Evolutionary conservation across 75 land plant genomes (phyloP), one percentile per base, ranked within the genome.

Genomic region (Pinus albicaulis): DNA sequence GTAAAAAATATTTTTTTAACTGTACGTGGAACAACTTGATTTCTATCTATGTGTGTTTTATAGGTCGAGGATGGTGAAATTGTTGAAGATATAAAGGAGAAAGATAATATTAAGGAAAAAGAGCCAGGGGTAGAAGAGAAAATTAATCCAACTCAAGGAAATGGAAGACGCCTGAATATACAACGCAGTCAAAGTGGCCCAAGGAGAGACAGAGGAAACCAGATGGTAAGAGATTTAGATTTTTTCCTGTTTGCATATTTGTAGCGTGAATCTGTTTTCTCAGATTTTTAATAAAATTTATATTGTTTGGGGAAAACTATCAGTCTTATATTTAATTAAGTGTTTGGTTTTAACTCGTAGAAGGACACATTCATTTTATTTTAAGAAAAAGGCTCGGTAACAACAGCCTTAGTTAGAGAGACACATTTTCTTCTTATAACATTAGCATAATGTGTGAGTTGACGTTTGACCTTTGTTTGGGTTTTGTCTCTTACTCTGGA

Each of bases 111-210:
- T 34, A 52, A 75, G 44, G 78, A 38, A 34, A 56, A 75, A 48
- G 70, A 76, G 15, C 55, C 75, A 69, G 53, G 65, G 28, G 70
- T n/a, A 14, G 79, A 61, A 8, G 12, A 20, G 61, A 52, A 73
- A 73, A 34, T 19, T 25, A 15, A 73, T 25, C 64, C 16, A 17
- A 53, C 14, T 36, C 52, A 68, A 68, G 48, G 53, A 22, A 68
- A 68, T 68, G 71, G 71, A 8, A 68, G 41, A 41, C 71, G 22
- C 48, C 10, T 19, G 10, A 68, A 68, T 41, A 38, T 68, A 68
- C 44, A 68, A 41, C 71, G 44, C 34, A 68, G n/a, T n/a, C 71
- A 68, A 36, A 41, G 23, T 68, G 71, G 71, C 52, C 11, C 19
- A 12, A 68, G 22, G 71, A 68, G 53, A 68, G 71, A 68, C n/a